Evolutionary conservation across 345 rosid species (phyloP), one percentile per base, ranked within the genome.

Genomic region (Lepidium didymum): DNA sequence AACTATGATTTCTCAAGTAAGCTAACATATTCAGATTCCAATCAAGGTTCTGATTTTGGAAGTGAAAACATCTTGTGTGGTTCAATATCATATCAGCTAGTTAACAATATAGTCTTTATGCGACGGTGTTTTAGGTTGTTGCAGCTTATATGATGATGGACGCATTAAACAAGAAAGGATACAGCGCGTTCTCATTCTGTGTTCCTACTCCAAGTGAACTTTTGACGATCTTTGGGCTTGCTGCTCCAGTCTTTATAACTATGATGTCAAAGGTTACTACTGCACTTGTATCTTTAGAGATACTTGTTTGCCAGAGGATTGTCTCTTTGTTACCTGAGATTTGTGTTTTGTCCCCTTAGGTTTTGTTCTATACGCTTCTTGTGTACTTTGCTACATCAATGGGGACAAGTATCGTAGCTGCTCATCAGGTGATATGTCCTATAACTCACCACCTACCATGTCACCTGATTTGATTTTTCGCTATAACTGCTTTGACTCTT

Each of bases 1-100:
- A 58, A 85, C 97, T 12, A 91, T 88, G 95, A 88, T 78, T 35
- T 91, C 99, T 31, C 99, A 94, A 65, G 99, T 94, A 84, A 57
- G 72, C 61, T 58, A 35, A 43, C 47, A 57, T 56, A 50, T 8
- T 31, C 37, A 9, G 42, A 45, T 68, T 72, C 43, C 34, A n/a
- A 31, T 11, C 15, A 41, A 40, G 40, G 46, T 50, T n/a, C 57
- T 64, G 15, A 27, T 49, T 49, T 64, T 64, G 37, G 31, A 10
- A 6, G 15, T 49, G 45, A 49, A 47, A 21, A 49, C 35, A 10
- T 64, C 50, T 51, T 65, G 18, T 50, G 49, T 64, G 6, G 49
- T 31, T 12, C 29, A n/a, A 15, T 46, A 56, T 51, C 50, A 45
- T 67, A 42, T 36, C 63, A 59, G 16, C 53, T 33, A 18, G 33